These are phyloP conservation scores for Sanguinoderma infundibulare DNA, from an alignment of 1,284 basidiomycete species.

Conservation along the genomic window DNA sequence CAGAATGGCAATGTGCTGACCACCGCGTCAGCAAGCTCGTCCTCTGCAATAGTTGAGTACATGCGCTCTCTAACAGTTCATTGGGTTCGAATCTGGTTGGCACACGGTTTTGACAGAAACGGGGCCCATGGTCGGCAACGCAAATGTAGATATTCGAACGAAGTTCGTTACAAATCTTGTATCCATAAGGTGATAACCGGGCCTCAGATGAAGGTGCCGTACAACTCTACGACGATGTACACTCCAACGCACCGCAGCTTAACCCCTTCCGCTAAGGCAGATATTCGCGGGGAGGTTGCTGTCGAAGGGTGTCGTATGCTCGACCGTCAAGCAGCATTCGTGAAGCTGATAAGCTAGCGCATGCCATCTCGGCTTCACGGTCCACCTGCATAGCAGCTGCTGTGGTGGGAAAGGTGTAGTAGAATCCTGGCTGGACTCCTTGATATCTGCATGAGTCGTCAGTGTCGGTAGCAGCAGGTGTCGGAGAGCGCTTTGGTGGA, in stretches of 20 bases:
- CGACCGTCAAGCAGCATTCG: neutral
- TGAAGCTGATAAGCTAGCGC: conserved; percentile 7
- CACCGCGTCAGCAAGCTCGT: conserved; percentile 26
- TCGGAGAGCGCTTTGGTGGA: too few relatives aligned
- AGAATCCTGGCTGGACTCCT: conserved; percentile 13
- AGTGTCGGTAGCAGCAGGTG: neutral
- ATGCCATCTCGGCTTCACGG: conserved; percentile 3
- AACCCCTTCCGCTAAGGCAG: too few relatives aligned
- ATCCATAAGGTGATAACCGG: too few relatives aligned
- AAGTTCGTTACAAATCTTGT: neutral
- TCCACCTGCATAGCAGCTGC: neutral
- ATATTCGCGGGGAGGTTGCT: neutral
- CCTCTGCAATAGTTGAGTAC: conserved; percentile 33
- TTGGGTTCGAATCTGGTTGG: neutral
- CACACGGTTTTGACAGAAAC: neutral
- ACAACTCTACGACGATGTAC: too few relatives aligned
- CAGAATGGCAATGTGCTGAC: conserved; percentile 35
- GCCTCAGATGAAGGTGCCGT: too few relatives aligned
- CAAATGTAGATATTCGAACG: neutral
- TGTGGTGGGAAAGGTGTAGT: conserved; percentile 4
- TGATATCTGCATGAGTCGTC: conserved; percentile 5
- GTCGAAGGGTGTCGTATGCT: neutral
- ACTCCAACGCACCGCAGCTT: too few relatives aligned
- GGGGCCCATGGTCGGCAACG: neutral
- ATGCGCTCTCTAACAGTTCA: conserved; percentile 12